phyloP scores from a whole-genome alignment of 1,284 basidiomycete genomes.

The Coriolopsis trogii region DNA sequence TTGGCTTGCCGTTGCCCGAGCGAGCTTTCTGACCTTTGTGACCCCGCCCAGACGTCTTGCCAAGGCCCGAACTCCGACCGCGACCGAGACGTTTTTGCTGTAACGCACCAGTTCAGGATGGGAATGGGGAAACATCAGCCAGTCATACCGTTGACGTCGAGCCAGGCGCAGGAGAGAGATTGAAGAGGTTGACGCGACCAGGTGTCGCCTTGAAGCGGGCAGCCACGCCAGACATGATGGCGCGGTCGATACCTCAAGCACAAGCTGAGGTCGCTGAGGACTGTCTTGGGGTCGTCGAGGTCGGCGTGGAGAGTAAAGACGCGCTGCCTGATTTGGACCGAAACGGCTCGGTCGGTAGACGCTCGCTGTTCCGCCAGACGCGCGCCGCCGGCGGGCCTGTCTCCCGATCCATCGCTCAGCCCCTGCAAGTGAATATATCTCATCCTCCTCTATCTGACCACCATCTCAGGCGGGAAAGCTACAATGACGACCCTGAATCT shows the following conservation, averaged over 20 bases:
- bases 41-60: constrained; percentile 92
- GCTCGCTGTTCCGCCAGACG: too few relatives aligned
- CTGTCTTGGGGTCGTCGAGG: constrained; percentile 1
- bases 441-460: too few relatives aligned
- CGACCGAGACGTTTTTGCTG: constrained; percentile 95
- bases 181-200: constrained; percentile 36
- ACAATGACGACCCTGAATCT: constrained; percentile 40
- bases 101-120: constrained; percentile 4
- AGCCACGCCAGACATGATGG: constrained; percentile 18
- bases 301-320: constrained; percentile 7
- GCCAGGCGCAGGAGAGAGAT: constrained; percentile 60
- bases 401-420: too few relatives aligned
- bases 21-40: constrained; percentile 97
- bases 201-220: constrained; percentile 24
- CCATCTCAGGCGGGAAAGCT: too few relatives aligned
- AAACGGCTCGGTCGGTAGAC: neutral
- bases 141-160: constrained; percentile 62
- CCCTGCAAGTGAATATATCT: too few relatives aligned
- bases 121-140: neutral
- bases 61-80: constrained; percentile 89
- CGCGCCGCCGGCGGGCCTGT: too few relatives aligned
- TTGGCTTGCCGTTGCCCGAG: constrained; percentile 87
- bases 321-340: constrained; percentile 7
- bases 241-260: neutral
- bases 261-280: neutral